phyloP scores from a whole-genome alignment of 2,329 filamentous ascomycete species.

The Neonectria ditissima region DNA sequence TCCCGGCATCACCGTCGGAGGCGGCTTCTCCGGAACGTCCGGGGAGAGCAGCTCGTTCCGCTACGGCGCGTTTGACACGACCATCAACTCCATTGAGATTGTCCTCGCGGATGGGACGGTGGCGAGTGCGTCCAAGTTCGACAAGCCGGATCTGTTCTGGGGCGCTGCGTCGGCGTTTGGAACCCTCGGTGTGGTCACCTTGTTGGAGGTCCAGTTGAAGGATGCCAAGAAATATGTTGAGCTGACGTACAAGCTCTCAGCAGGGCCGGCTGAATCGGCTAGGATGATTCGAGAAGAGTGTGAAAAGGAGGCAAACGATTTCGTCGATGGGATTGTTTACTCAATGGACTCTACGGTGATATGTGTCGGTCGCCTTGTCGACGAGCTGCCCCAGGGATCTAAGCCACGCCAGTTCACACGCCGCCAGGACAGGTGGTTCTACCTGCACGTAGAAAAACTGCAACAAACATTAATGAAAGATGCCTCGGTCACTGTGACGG shows the following conservation, averaged over 20 bases:
- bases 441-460: constrained; percentile 70
- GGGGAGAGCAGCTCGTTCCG: constrained; percentile 77
- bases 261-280: constrained; percentile 53
- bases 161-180: constrained; percentile 75
- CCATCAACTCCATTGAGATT: constrained; percentile 72
- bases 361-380: constrained; percentile 69
- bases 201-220: constrained; percentile 70
- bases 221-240: constrained; percentile 68
- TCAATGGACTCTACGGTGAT: constrained; percentile 66
- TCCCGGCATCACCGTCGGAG: constrained; percentile 77
- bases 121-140: constrained; percentile 63
- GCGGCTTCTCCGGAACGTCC: constrained; percentile 73
- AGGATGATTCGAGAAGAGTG: constrained; percentile 60
- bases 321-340: constrained; percentile 77
- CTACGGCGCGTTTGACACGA: constrained; percentile 74
- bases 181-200: constrained; percentile 74
- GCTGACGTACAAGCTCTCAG: constrained; percentile 65
- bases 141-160: constrained; percentile 70
- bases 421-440: constrained; percentile 77
- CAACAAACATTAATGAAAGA: constrained; percentile 44
- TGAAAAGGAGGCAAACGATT: constrained; percentile 63
- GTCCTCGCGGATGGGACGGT: constrained; percentile 72
- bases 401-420: constrained; percentile 64
- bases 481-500: constrained; percentile 48
- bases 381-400: constrained; percentile 54